Percentiles rank a stretch among this genome's conserved stretches.
phyloP scores from a whole-genome alignment of 148 eudicot species.

The Rhododendron henanense region DNA sequence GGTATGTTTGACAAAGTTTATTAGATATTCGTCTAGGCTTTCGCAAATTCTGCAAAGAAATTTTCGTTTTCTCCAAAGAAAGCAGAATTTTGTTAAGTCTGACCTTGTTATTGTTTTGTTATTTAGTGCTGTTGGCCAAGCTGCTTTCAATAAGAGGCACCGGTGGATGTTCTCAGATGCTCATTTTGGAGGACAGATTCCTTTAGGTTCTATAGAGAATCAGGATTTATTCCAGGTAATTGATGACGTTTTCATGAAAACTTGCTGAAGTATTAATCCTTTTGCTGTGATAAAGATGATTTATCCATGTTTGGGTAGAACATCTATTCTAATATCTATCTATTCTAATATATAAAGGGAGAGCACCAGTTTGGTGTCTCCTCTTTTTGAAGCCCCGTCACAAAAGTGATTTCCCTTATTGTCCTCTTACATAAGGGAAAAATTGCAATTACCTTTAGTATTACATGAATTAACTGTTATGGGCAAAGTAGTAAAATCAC shows the following conservation, averaged over 20 bases:
- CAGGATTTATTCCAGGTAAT: constrained; percentile 34
- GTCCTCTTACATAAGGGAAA: too few relatives aligned
- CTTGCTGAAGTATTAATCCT: background rate
- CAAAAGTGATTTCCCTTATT: too few relatives aligned
- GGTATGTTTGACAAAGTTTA: constrained; percentile 43
- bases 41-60: background rate
- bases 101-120: constrained; percentile 10
- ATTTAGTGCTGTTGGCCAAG: constrained; percentile 65
- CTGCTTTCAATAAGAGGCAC: constrained; percentile 56
- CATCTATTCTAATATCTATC: too few relatives aligned
- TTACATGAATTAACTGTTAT: too few relatives aligned
- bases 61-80: background rate
- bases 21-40: background rate
- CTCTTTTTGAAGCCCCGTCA: too few relatives aligned
- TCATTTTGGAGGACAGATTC: constrained; percentile 14
- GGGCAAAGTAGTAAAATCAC: too few relatives aligned
- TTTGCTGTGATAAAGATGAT: background rate
- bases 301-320: background rate
- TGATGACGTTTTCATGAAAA: background rate
- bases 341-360: too few relatives aligned
- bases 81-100: background rate
- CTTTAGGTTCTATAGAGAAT: constrained; percentile 13
- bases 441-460: too few relatives aligned
- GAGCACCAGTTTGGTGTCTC: too few relatives aligned
- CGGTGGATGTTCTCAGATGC: constrained; percentile 55